Evolutionary conservation across 768 basidiomycete species (phyloP), one percentile per base, ranked within the genome.

Genomic region (Hypholoma sublateritium): DNA sequence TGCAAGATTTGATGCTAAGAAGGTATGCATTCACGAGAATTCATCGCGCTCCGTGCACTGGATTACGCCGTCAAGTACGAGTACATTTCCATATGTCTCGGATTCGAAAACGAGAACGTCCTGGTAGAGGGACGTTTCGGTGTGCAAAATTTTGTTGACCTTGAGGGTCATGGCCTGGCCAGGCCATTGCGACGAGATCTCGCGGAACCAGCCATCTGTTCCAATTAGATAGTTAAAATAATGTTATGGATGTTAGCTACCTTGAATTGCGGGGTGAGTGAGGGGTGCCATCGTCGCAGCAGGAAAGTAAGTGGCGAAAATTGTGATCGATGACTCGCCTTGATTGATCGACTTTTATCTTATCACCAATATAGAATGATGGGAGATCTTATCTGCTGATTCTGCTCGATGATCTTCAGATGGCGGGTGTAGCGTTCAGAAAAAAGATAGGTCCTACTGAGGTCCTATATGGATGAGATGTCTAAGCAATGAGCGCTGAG

Each of bases 41-140:
- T 99, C 97, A 69, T 99, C 97, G 46, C 95, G 87, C 75, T 99
- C 97, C 1, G 95, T 97, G 76, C 91, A 94, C 72, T 99, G 96
- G 63, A 99, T 91, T 54, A 90, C 93, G 52, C 94, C 92, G 69
- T 99, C 96, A 28, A 99, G 85, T 17, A 95, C 87, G 55, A 99
- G 83, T 45, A 98, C 95, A 67, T 98, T 98, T n/a, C 96, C 96
- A 68, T 89, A 96, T 1, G 94, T 92, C 76, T 92, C 93, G 0
- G 93, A 95, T 71, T 95, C 88, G 67, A 98, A 98, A 53, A 99
- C 95, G 53, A 99, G 88, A 52, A 99, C 95, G 68, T 98, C 96
- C 76, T 99, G 96, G 78, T 87, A 98, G 50, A 88, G 77, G 1
- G 93, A 95, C 74, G 90, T 89, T 75, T 98, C 97, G 62, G 88